Evolutionary conservation across 2,329 filamentous ascomycete species (phyloP), one percentile per base, ranked within the genome.

Genomic region (Leptographium flavum): DNA sequence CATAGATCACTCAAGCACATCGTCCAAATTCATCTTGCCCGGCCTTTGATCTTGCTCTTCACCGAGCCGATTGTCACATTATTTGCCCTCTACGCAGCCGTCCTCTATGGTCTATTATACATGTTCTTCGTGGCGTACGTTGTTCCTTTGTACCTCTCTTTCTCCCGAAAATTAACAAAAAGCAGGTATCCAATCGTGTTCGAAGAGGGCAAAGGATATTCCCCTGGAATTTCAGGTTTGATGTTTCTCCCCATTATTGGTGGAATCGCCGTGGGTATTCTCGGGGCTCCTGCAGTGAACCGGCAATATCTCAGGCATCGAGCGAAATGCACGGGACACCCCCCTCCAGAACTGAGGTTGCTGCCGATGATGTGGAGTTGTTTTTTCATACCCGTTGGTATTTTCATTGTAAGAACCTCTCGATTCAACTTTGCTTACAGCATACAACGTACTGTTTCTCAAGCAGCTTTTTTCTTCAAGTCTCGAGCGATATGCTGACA

Each of bases 21-120:
- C 45, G 58, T 79, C n/a, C 76, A 72, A 2, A 74, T 81, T 17
- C 79, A 85, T 0, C 63, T 88, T 27, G 79, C 77, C 1, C 66
- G 84, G 1, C 83, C 84, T 0, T 59, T 87, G 4, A 69, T 66
- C 15, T 87, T 88, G 83, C 66, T 81, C 37, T 42, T 74, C 45
- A 78, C 72, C 35, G 84, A 90, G 55, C 79, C 80, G 41, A 81
- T 90, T 41, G 81, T 88, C 42, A 54, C 25, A 49, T 52, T 7
- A 45, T 49, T 21, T 49, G 55, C 3, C 53, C 56, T 9, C 1
- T 75, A 74, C 47, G 64, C 72, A 44, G 70, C 71, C 9, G 57
- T 77, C 17, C 59, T 70, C 1, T 79, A 75, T 51, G 74, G 73
- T 1, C 69, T 73, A 33, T 54, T 77, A 1, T 79, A 76, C 55